A percentile compares a stretch with the other conserved stretches of the same genome.
Evolutionary conservation across 441 rosid species (phyloP).

Genomic region (Gossypium davidsonii): DNA sequence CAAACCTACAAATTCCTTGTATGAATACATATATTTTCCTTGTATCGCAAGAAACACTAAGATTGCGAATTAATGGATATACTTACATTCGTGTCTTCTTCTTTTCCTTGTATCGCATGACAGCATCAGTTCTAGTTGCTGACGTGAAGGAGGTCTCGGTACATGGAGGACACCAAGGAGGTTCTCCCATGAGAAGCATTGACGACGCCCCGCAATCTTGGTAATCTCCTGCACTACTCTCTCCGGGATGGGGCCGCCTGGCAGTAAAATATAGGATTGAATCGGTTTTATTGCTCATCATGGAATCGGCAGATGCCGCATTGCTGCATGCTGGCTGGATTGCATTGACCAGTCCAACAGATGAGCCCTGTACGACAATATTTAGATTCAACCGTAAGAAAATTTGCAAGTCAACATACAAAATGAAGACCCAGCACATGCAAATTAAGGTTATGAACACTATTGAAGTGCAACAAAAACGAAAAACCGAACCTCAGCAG

Average conservation of each 20-base stretch:
- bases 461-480: not conserved
- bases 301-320: constrained; percentile 69
- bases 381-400: constrained; percentile 5
- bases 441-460: not conserved
- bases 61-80: not conserved
- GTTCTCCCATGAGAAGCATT: constrained; percentile 75
- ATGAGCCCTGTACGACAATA: constrained; percentile 42
- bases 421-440: not conserved
- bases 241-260: constrained; percentile 67
- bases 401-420: not conserved
- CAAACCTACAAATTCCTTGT: constrained; percentile 50
- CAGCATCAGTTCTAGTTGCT: constrained; percentile 72
- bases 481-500: constrained; percentile 42
- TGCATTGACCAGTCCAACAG: constrained; percentile 41
- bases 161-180: constrained; percentile 80
- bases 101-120: constrained; percentile 95
- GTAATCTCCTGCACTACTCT: constrained; percentile 67
- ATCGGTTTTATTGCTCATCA: constrained; percentile 81
- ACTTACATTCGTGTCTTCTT: constrained; percentile 93
- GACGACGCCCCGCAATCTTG: constrained; percentile 93
- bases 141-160: constrained; percentile 51
- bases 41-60: not conserved
- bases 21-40: not conserved
- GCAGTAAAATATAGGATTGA: constrained; percentile 59
- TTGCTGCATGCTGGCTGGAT: constrained; percentile 72